Percentiles rank a stretch among this genome's conserved stretches.
These are phyloP conservation scores for Komagataea norvegica DNA, from an alignment of 1,139 yeast species.

Conservation along the genomic window DNA sequence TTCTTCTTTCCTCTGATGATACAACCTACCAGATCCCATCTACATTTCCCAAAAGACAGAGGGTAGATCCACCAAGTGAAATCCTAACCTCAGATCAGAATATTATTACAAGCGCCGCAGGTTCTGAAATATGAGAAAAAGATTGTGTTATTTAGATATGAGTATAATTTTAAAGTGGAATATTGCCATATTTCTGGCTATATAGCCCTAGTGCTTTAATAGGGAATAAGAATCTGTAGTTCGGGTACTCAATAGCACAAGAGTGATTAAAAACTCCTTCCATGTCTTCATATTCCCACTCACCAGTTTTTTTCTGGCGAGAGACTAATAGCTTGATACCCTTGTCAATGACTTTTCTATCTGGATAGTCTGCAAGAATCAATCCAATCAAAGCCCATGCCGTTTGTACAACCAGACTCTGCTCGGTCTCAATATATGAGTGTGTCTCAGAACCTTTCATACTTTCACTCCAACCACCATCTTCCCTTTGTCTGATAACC, in stretches of 20 bases:
- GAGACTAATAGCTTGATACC: slow-evolving; percentile 64
- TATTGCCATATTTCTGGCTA: slow-evolving; percentile 15
- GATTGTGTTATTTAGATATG: too few species aligned
- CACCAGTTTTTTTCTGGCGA: slow-evolving; percentile 73
- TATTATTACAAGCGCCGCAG: slow-evolving; percentile 7
- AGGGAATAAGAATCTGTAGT: slow-evolving; percentile 83
- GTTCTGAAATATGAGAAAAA: neutral
- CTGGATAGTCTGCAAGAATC: slow-evolving; percentile 76
- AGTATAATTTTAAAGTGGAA: too few species aligned
- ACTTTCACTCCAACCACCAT: slow-evolving; percentile 97
- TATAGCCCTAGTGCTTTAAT: slow-evolving; percentile 91
- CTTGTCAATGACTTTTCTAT: slow-evolving; percentile 50
- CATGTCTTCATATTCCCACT: slow-evolving; percentile 78
- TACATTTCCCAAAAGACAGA: neutral
- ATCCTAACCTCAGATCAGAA: slow-evolving; percentile 8
- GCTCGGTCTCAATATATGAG: slow-evolving; percentile 60
- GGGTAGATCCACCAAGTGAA: neutral
- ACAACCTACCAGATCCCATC: neutral
- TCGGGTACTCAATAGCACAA: slow-evolving; percentile 93
- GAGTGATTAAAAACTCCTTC: slow-evolving; percentile 97
- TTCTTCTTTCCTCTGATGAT: slow-evolving; percentile 4
- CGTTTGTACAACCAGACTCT: slow-evolving; percentile 81
- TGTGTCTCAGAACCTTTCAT: slow-evolving; percentile 82
- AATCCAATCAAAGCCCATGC: slow-evolving; percentile 90
- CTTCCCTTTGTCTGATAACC: slow-evolving; percentile 65